Percentiles rank a stretch among this genome's conserved stretches.
These are phyloP conservation scores for Fomitiporia mediterranea DNA, from an alignment of 1,284 basidiomycete genomes.

Conservation along the genomic window DNA sequence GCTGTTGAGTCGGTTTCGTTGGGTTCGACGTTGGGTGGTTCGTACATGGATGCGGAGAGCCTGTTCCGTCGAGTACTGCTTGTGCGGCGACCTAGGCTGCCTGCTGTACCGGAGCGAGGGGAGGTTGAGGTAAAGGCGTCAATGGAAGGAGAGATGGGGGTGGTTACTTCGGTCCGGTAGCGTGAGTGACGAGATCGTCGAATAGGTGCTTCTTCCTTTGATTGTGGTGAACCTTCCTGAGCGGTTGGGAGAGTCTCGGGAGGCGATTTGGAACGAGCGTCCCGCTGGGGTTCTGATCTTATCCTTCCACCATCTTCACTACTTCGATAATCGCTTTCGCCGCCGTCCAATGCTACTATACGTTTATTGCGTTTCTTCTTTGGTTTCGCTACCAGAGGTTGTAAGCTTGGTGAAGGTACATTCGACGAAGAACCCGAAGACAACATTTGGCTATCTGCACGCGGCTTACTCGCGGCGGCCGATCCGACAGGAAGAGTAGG, in stretches of 20 bases:
- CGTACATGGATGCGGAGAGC: constrained; percentile 57
- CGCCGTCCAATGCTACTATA: constrained; percentile 62
- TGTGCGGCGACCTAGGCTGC: constrained; percentile 11
- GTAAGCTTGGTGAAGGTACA: constrained; percentile 40
- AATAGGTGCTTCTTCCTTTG: constrained; percentile 1
- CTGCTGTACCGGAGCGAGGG: constrained; percentile 7
- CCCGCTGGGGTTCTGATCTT: background rate
- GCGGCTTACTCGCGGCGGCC: constrained; percentile 19
- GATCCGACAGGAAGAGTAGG: constrained; percentile 52
- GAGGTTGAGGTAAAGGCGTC: constrained; percentile 27
- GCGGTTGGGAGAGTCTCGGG: background rate
- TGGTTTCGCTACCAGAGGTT: constrained; percentile 37
- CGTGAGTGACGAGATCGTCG: constrained; percentile 39
- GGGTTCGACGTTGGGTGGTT: constrained; percentile 35
- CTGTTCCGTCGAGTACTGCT: constrained; percentile 43
- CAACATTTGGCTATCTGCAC: constrained; percentile 25
- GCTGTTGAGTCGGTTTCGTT: constrained; percentile 30
- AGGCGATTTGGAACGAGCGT: constrained; percentile 25
- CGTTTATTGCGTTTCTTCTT: constrained; percentile 52
- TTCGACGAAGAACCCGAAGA: constrained; percentile 35
- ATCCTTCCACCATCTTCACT: constrained; percentile 22
- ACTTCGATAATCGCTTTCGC: constrained; percentile 31
- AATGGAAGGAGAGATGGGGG: constrained; percentile 16
- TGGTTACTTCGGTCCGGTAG: constrained; percentile 41
- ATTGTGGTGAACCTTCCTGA: background rate